Base-by-base conservation (phyloP, 495 filamentous ascomycete genomes). In the Aspergillus panamensis region DNA sequence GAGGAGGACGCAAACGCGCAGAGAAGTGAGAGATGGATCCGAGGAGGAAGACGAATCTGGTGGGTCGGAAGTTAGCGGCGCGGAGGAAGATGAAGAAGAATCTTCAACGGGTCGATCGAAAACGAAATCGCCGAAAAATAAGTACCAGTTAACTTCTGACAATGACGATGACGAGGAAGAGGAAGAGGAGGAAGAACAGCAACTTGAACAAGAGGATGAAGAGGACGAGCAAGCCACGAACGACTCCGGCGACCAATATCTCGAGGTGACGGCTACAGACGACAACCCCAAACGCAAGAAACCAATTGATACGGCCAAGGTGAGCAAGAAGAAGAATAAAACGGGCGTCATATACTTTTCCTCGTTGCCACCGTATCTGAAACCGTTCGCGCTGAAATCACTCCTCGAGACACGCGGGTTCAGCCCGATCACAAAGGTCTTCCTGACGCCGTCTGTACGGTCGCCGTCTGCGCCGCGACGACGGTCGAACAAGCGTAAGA, bases 331-430 rank as follows among this genome's bases (percentile, higher is more conserved):
- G 60, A 73, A 74, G 42, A 68, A 74, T 40, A 73, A 77, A 62
- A 87, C 87, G 0, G 92, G 92, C 37, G 86, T 96, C 4, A 75
- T 97, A 50, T 97, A 97, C 68, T 77, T 97, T 51, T 95, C 91
- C 3, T 88, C 92, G 43, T 81, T 96, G 20, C 94, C 95, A 10
- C 94, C 94, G 8, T 97, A 96, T 71, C 91, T 98, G 81, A 96
- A 94, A 65, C 95, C 95, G 14, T 76, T 78, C 44, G 91, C 92
- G 43, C 72, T 97, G 17, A 87, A 89, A 49, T 80, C 83, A 8
- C 82, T 96, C 13, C 81, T 98, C 32, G 82, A 89, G 47, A 81
- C 83, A 3, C 88, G 93, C 57, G 90, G 90, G 17, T 78, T 80
- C 51, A 60, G 51, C 0, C 81, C 83, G 17, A 88, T 97, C 60